Evolutionary conservation across 306 rosid genomes (phyloP), one percentile per base, ranked within the genome.

Genomic region (Medicago arabica): DNA sequence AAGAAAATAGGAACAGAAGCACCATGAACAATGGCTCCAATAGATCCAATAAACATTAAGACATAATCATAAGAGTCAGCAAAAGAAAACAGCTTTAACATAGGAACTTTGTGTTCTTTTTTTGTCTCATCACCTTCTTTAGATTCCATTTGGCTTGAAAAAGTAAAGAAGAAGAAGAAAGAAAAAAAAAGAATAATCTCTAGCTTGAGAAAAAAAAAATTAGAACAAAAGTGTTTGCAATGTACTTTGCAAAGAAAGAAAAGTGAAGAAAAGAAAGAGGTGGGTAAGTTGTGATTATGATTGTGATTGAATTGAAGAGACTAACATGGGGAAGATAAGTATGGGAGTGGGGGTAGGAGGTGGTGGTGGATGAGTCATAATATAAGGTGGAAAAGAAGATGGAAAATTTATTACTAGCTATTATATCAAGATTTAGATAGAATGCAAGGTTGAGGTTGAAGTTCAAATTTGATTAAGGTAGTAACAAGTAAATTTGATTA

Each of bases 1-100:
- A 94, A 94, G 88, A 94, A 94, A 63, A 94, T 84, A 6, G 98
- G 98, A n/a, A 94, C 95, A 11, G 98, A 90, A 76, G 96, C 97
- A 2, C 98, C 98, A 70, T 94, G 98, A 72, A 92, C 17, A 69
- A 83, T 39, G 98, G 98, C 98, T 16, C 98, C 98, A 36, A 92
- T 25, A 9, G 96, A 91, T 36, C 97, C 98, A 69, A 90, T 1
- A 2, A 64, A 69, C 97, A 94, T 94, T 16, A 94, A 71, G 3
- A 92, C 61, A 55, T 46, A 90, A 71, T 94, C 98, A 79, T 88
- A 88, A 4, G 79, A 85, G 69, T 94, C 97, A 46, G 98, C 98
- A 73, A 94, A 94, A 0, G 88, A 75, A 72, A 92, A 94, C 0
- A 94, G 80, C 72, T 94, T 94, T 4, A 85, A 67, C 28, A 92